Base-by-base conservation (phyloP, 176 grass and related monocot genomes). In the Phyllostachys edulis region DNA sequence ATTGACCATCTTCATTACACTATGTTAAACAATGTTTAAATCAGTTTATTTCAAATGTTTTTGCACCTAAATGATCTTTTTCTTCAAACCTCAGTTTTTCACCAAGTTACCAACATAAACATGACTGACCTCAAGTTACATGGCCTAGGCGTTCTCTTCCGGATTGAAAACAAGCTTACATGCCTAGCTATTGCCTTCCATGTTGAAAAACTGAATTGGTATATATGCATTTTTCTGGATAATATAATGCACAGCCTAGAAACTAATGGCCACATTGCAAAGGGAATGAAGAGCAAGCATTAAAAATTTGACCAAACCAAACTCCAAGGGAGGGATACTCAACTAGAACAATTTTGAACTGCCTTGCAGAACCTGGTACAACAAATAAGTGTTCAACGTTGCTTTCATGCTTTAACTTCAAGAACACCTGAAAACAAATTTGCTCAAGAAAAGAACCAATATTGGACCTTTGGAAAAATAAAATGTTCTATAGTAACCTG, bases 371-470 rank as follows among this genome's bases (percentile, higher is more conserved):
- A 75, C 83, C 88, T 23, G 86, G 88, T 39, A 93, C 71, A 52
- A 93, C 88, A 91, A 99, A 99, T 46, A 99, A 71, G 72, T 99
- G 97, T 78, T 99, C 93, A 84, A 94, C 91, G 24, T 96, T 94
- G 29, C 87, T 96, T 85, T 96, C 91, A 94, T 99, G 97, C 88
- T 85, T 87, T 66, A 99, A 78, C 63, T 96, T 99, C 64, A 99
- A 84, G 81, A 96, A 89, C 20, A 96, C 86, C 97, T 99, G 78
- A 68, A 80, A 59, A 82, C 11, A 86, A 84, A 66, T 87, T 36
- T 87, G 23, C 44, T 83, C 32, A 59, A 80, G 29, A 41, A 50
- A 76, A 63, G 39, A 74, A 57, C 21, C 52, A 38, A n/a, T 18
- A 76, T 29, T 29, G 63, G 2, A 23, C 15, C 17, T 16, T 73